Evolutionary conservation across 495 filamentous ascomycete genomes (phyloP).

Genomic region (Thermothielavioides terrestris): DNA sequence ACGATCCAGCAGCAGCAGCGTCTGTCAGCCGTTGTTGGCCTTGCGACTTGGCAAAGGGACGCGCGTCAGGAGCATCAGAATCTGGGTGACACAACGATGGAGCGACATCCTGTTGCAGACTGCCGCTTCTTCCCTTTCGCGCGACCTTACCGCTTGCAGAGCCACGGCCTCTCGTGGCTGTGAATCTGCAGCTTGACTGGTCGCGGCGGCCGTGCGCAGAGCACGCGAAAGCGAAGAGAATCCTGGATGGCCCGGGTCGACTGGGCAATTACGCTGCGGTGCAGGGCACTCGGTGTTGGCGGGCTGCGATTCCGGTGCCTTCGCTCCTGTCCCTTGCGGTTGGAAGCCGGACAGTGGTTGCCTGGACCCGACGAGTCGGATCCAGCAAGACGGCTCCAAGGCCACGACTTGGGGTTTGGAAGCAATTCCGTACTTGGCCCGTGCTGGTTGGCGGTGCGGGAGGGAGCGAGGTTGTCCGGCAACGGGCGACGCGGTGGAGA

Average conservation of each 20-base stretch:
- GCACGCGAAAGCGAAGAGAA: neutral
- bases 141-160: neutral
- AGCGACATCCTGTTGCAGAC: neutral
- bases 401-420: neutral
- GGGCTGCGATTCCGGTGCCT: neutral
- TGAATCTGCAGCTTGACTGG: conserved; percentile 7
- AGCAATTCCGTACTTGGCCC: neutral
- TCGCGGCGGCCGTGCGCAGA: conserved; percentile 6
- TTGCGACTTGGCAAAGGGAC: no score
- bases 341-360: neutral
- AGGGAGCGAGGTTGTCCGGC: neutral
- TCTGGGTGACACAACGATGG: neutral
- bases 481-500: conserved; percentile 2
- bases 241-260: neutral
- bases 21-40: no score
- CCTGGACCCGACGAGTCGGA: neutral
- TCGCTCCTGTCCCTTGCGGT: no score
- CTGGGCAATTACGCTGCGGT: no score
- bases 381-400: neutral
- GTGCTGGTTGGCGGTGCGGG: neutral
- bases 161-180: neutral
- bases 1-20: neutral
- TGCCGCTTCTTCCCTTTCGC: neutral
- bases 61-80: neutral
- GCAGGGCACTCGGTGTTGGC: no score